Evolutionary conservation across 2,329 filamentous ascomycete genomes (phyloP), one percentile per base, ranked within the genome.

Genomic region (Claviceps maximensis): DNA sequence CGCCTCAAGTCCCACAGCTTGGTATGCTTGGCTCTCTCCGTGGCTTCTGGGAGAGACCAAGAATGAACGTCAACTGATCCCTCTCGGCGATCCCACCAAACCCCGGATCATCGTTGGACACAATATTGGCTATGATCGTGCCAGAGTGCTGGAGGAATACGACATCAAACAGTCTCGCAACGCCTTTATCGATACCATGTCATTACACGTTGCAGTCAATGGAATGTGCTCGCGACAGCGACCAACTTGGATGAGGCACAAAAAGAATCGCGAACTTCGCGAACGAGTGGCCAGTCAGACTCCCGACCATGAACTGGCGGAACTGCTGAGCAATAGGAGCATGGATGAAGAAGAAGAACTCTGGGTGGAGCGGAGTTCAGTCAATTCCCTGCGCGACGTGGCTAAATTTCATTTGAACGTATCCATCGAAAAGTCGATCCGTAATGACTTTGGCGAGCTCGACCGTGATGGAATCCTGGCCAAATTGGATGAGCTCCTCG

Each of bases 181-280:
- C 60, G 85, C 81, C 45, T 98, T 95, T 65, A 70, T 98, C 50
- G 93, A 98, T 66, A 98, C 93, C 31, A 98, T 98, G 93, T 97
- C 91, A 1, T 73, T 98, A 21, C 93, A 98, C 65, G 91, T 95
- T 8, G 94, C 94, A 2, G 91, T 95, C 25, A 98, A 98, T 65
- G 93, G 93, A 57, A 98, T 98, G 93, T 98, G 93, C 69, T 97
- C 93, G 23, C 84, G 87, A 58, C 93, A 98, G 67, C 80, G 93
- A 49, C 93, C 94, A 9, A 95, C 88, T 0, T 98, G 93, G 93
- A 89, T 96, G 84, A 94, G 88, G 67, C 88, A 95, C 67, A 87
- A 89, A 65, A 98, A 98, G 71, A 89, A 85, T 58, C 79, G 85
- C 54, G 91, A 97, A 63, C 63, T 91, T 47, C 77, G 88, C 49